These are phyloP conservation scores for Durotheca rogersii DNA, from an alignment of 495 filamentous ascomycete species.

Conservation along the genomic window DNA sequence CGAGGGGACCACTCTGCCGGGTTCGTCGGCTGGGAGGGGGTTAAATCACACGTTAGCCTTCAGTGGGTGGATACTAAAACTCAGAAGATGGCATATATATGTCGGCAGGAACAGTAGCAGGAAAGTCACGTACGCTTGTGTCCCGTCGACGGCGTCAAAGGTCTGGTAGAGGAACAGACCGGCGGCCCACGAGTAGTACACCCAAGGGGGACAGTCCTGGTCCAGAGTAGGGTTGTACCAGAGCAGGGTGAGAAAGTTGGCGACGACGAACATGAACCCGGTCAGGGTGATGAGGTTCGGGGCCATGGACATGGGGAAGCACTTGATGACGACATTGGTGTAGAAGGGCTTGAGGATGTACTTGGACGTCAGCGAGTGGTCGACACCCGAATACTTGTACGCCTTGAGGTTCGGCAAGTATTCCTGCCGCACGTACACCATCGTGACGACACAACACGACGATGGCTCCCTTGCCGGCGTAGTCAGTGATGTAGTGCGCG, in stretches of 20 bases:
- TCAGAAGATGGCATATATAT: neutral
- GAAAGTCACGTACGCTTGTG: constrained; percentile 84
- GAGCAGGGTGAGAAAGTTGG: constrained; percentile 88
- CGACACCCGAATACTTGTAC: constrained; percentile 91
- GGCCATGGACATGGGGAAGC: constrained; percentile 96
- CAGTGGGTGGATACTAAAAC: neutral
- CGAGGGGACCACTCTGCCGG: constrained; percentile 86
- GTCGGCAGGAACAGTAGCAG: no score
- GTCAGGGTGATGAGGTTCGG: constrained; percentile 80
- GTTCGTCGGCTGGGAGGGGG: constrained; percentile 67
- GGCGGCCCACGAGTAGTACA: constrained; percentile 86
- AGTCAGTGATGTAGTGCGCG: no score
- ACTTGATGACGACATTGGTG: constrained; percentile 87
- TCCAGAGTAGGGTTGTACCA: constrained; percentile 97
- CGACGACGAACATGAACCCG: constrained; percentile 86
- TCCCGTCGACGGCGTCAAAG: constrained; percentile 94
- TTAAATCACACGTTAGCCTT: constrained; percentile 21
- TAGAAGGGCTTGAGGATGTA: constrained; percentile 98
- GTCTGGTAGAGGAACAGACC: constrained; percentile 97
- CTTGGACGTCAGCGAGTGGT: constrained; percentile 82
- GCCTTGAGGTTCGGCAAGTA: constrained; percentile 81
- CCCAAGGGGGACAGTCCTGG: constrained; percentile 89
- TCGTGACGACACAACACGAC: constrained; percentile 39
- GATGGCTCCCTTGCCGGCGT: constrained; percentile 4
- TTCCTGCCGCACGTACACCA: constrained; percentile 89